Evolutionary conservation across 2,329 filamentous ascomycete genomes (phyloP), one percentile per base, ranked within the genome.

Genomic region (Penicillium italicum): DNA sequence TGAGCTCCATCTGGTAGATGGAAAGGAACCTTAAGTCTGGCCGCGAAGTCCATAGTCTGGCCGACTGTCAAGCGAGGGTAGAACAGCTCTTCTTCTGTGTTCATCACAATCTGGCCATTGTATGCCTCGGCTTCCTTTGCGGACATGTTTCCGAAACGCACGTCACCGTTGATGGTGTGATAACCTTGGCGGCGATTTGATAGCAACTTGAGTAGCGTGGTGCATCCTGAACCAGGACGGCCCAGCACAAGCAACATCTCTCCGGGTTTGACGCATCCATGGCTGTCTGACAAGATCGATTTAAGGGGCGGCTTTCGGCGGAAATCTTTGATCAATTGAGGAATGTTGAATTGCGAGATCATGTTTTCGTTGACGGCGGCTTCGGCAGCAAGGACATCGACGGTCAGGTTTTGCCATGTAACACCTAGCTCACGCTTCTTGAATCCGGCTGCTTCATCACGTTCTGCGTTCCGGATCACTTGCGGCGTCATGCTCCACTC

Each of bases 221-320:
- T 88, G 68, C 88, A 90, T 33, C 86, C 86, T 4, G 84, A 79
- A 0, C 86, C 87, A 0, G 87, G 86, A 1, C 85, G 79, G 2
- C 87, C 87, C 0, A 89, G 75, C 0, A 89, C 85, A 0, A 89
- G 75, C 1, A 88, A 71, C 86, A 89, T 88, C 69, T 89, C 85
- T n/a, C 86, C 87, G 0, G 86, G 86, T 67, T 85, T 85, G 38
- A 90, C 83, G 61, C 85, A 88, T 16, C 86, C 86, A 64, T 83
- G 81, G 54, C 79, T 82, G 62, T 81, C 77, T 50, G 87, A 80
- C 36, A 90, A 69, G 36, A 90, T 84, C 0, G 83, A 86, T 18
- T 61, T 59, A 12, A 57, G 37, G 10, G 55, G 50, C 12, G 55
- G 55, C n/a, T 49, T 57, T 9, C 51, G 50, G 14, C 55, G 50